These are phyloP conservation scores for Ilex paraguariensis DNA, from an alignment of 305 asterid species.

Conservation along the genomic window DNA sequence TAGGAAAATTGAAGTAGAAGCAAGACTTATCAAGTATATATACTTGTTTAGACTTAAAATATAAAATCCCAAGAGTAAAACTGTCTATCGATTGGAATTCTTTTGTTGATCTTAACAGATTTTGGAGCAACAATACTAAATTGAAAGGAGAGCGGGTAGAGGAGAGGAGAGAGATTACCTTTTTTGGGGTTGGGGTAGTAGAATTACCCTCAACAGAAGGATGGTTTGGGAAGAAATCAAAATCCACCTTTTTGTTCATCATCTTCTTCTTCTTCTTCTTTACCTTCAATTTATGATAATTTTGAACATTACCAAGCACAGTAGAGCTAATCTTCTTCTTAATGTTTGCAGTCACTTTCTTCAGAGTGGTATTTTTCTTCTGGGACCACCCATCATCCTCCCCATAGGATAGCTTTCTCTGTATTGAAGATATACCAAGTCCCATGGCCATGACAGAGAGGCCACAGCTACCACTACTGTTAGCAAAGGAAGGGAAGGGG, in stretches of 20 bases:
- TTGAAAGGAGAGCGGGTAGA: not conserved
- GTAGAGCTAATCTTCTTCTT: slow-evolving; percentile 48
- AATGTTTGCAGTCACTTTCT: slow-evolving; percentile 37
- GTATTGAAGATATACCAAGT: not conserved
- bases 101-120: too few relatives aligned
- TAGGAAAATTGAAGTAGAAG: too few relatives aligned
- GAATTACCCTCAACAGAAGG: slow-evolving; percentile 31
- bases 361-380: slow-evolving; percentile 25
- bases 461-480: slow-evolving; percentile 7
- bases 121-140: not conserved
- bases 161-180: slow-evolving; percentile 27
- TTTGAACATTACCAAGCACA: slow-evolving; percentile 31
- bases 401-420: slow-evolving; percentile 28
- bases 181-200: slow-evolving; percentile 38
- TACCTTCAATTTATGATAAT: slow-evolving; percentile 29
- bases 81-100: not conserved
- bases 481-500: slow-evolving; percentile 11
- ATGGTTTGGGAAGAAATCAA: slow-evolving; percentile 36
- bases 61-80: not conserved
- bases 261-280: slow-evolving; percentile 13
- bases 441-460: slow-evolving; percentile 11
- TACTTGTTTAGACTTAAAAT: not conserved
- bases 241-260: slow-evolving; percentile 20
- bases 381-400: slow-evolving; percentile 21
- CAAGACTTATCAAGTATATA: too few relatives aligned